These are phyloP conservation scores for Podaxis sp. DNA, from an alignment of 768 basidiomycete species.

Conservation along the genomic window DNA sequence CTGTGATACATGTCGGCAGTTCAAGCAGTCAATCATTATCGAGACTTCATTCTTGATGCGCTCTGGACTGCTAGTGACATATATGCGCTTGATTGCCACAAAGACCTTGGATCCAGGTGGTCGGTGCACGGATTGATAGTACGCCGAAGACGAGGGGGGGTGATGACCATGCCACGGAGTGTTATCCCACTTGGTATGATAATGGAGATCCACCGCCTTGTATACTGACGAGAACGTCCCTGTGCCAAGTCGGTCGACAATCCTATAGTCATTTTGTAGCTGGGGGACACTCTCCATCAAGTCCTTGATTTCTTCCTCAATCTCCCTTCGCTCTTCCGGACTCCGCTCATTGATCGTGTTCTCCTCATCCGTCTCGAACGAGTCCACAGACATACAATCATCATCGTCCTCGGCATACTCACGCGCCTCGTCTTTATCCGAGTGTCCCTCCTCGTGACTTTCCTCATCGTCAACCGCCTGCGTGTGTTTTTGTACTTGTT, in stretches of 20 bases:
- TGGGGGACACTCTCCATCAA: constrained; percentile 63
- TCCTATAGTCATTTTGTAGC: constrained; percentile 63
- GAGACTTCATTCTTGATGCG: constrained; percentile 90
- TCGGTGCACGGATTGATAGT: constrained; percentile 51
- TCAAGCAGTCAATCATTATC: constrained; percentile 82
- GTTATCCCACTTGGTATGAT: constrained; percentile 70
- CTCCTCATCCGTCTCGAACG: constrained; percentile 53
- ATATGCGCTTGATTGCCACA: constrained; percentile 95
- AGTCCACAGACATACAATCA: constrained; percentile 18
- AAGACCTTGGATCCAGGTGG: constrained; percentile 52
- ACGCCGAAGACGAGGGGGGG: constrained; percentile 55
- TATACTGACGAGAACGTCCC: constrained; percentile 99
- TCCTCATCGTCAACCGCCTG: constrained; percentile 13
- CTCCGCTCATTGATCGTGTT: constrained; percentile 52
- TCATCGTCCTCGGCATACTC: constrained; percentile 23
- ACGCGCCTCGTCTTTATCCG: constrained; percentile 17
- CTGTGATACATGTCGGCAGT: constrained; percentile 85
- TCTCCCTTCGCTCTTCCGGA: constrained; percentile 66
- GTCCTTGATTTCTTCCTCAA: constrained; percentile 72
- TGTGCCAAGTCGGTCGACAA: constrained; percentile 90
- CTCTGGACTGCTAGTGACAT: constrained; percentile 92
- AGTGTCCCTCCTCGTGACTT: constrained; percentile 16
- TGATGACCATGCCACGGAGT: constrained; percentile 67
- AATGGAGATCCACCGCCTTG: constrained; percentile 84
- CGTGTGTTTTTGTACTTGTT: constrained; percentile 6